These are phyloP conservation scores for Fusarium sp. DNA, from an alignment of 2,329 filamentous ascomycete species.

Conservation along the genomic window DNA sequence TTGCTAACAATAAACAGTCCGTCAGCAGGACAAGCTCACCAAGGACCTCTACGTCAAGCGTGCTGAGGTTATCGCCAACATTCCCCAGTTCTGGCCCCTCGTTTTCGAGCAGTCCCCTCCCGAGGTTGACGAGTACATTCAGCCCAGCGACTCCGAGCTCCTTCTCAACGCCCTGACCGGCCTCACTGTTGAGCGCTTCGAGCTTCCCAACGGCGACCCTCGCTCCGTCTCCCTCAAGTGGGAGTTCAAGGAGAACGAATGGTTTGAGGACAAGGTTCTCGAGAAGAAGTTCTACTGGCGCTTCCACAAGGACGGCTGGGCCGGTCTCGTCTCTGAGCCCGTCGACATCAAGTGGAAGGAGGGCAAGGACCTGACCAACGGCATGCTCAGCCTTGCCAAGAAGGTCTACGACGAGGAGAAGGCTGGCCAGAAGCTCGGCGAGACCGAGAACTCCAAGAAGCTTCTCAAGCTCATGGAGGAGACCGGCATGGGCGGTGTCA, in stretches of 20 bases:
- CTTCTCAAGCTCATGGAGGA: slow-evolving; percentile 68
- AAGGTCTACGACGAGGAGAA: slow-evolving; percentile 73
- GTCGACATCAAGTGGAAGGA: slow-evolving; percentile 88
- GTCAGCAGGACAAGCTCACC: slow-evolving; percentile 76
- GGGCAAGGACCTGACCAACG: slow-evolving; percentile 83
- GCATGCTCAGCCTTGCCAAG: slow-evolving; percentile 79
- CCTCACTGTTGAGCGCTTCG: slow-evolving; percentile 82
- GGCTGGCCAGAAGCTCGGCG: slow-evolving; percentile 56
- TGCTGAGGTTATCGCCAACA: slow-evolving; percentile 74
- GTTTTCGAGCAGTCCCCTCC: slow-evolving; percentile 88
- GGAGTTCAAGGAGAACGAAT: slow-evolving; percentile 83
- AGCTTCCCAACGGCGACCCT: slow-evolving; percentile 81
- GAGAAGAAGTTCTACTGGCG: slow-evolving; percentile 96
- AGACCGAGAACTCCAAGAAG: slow-evolving; percentile 62
- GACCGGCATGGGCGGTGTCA: slow-evolving; percentile 73
- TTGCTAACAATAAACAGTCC: slow-evolving; percentile 65
- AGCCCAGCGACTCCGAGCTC: slow-evolving; percentile 80
- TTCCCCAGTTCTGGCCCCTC: slow-evolving; percentile 93
- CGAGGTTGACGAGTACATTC: slow-evolving; percentile 89
- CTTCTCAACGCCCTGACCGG: slow-evolving; percentile 75
- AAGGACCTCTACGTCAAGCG: slow-evolving; percentile 82
- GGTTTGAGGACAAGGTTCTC: slow-evolving; percentile 80
- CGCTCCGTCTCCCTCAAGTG: slow-evolving; percentile 82
- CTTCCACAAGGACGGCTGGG: slow-evolving; percentile 73
- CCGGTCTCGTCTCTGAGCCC: slow-evolving; percentile 86